A percentile compares a stretch with the other conserved stretches of the same genome.
Evolutionary conservation across 768 basidiomycete genomes (phyloP).

Genomic region (Botryobasidium botryosum): DNA sequence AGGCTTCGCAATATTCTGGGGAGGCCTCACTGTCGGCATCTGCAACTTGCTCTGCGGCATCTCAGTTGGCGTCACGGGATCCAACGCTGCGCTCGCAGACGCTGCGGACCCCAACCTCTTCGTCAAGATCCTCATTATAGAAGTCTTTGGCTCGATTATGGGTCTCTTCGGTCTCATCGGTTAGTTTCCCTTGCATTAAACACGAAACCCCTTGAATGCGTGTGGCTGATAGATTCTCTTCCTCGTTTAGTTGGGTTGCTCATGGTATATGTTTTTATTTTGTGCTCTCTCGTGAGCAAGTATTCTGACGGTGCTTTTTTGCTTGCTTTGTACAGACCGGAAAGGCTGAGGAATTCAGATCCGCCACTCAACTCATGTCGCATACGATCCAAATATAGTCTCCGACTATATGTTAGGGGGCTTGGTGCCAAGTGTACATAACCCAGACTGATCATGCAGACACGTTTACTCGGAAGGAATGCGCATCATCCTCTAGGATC

Average conservation of each 20-base stretch:
- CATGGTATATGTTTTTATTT: slow-evolving; percentile 30
- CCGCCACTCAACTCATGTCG: neutral
- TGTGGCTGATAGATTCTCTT: neutral
- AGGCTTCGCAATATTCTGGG: slow-evolving; percentile 95
- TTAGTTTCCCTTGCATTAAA: slow-evolving; percentile 24
- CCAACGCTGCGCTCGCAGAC: slow-evolving; percentile 87
- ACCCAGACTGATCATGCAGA: too few species aligned
- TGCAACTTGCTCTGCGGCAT: slow-evolving; percentile 94
- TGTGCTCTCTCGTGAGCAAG: neutral
- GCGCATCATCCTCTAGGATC: too few species aligned
- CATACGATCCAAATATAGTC: too few species aligned
- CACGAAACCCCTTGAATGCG: neutral
- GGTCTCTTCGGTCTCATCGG: slow-evolving; percentile 89
- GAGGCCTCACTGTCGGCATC: slow-evolving; percentile 80
- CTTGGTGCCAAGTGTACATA: too few species aligned
- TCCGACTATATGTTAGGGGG: too few species aligned
- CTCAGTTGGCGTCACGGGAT: slow-evolving; percentile 87
- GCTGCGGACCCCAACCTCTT: slow-evolving; percentile 90
- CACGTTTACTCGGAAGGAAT: too few species aligned
- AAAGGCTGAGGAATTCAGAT: slow-evolving; percentile 21
- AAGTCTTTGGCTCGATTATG: slow-evolving; percentile 83
- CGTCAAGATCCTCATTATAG: slow-evolving; percentile 92
- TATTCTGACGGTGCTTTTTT: neutral
- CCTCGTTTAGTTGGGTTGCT: slow-evolving; percentile 50
- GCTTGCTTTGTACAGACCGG: slow-evolving; percentile 17